Evolutionary conservation across 371 early-diverging fungal species (phyloP).

Genomic region (Apophysomyces ossiformis): DNA sequence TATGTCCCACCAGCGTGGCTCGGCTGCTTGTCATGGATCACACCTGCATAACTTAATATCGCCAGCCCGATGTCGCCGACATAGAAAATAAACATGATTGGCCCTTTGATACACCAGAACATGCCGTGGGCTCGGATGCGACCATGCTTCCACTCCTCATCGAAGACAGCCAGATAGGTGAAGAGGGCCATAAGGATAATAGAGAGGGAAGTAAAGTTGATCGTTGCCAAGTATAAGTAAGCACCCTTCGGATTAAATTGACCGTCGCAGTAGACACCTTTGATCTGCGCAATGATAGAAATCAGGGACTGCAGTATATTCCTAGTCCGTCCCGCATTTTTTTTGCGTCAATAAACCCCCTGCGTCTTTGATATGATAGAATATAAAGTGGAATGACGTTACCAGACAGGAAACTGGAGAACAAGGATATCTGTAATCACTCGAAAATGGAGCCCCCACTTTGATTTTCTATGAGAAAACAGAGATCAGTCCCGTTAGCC

Average conservation of each 20-base stretch:
- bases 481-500: too few species aligned
- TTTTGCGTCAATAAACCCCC: background rate
- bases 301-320: constrained; percentile 23
- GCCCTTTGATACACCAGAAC: constrained; percentile 35
- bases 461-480: constrained; percentile 15
- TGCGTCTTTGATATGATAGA: background rate
- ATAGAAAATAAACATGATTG: constrained; percentile 29
- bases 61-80: constrained; percentile 21
- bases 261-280: constrained; percentile 23
- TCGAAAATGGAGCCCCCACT: constrained; percentile 32
- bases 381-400: background rate
- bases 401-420: constrained; percentile 24
- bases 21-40: constrained; percentile 18
- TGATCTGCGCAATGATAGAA: constrained; percentile 24
- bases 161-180: constrained; percentile 22
- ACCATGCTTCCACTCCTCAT: constrained; percentile 24
- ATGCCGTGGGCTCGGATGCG: constrained; percentile 19
- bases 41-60: constrained; percentile 13
- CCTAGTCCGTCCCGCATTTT: constrained; percentile 11
- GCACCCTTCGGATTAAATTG: constrained; percentile 23
- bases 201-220: constrained; percentile 23
- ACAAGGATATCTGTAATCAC: constrained; percentile 27
- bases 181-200: constrained; percentile 27
- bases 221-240: constrained; percentile 18
- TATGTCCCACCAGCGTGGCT: constrained; percentile 17